These are phyloP conservation scores for Solanum chiquidenum DNA, from an alignment of 257 asterid genomes.

Conservation along the genomic window DNA sequence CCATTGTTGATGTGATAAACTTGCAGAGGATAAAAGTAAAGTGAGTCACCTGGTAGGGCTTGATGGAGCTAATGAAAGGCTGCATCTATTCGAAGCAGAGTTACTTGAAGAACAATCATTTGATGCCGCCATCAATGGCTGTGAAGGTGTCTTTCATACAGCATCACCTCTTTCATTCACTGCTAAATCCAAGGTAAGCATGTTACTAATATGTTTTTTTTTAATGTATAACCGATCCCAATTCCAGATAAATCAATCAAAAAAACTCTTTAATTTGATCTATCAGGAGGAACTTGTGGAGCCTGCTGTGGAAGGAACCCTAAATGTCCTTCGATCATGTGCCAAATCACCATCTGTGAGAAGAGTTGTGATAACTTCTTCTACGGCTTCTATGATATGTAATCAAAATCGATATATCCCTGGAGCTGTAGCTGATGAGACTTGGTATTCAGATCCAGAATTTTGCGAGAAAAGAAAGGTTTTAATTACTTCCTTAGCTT, in stretches of 20 bases:
- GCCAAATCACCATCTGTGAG: constrained; percentile 12
- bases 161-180: constrained; percentile 37
- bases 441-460: constrained; percentile 49
- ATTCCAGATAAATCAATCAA: background rate
- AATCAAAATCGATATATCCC: constrained; percentile 4
- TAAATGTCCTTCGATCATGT: constrained; percentile 44
- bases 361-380: constrained; percentile 46
- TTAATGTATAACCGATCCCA: background rate
- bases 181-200: constrained; percentile 20
- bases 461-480: constrained; percentile 42
- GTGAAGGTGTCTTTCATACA: constrained; percentile 51
- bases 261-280: background rate
- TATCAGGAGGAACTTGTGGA: constrained; percentile 35
- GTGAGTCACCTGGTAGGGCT: constrained; percentile 31
- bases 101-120: constrained; percentile 41
- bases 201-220: background rate
- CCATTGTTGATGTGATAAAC: background rate
- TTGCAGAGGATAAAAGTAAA: constrained; percentile 35
- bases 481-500: background rate
- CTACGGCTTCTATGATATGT: constrained; percentile 16
- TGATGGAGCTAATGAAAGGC: constrained; percentile 49
- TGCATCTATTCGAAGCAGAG: constrained; percentile 34
- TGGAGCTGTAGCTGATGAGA: constrained; percentile 35
- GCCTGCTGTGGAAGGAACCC: constrained; percentile 48
- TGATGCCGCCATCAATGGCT: constrained; percentile 41